A percentile compares a stretch with the other conserved stretches of the same genome.
phyloP scores from a whole-genome alignment of 2,329 filamentous ascomycete genomes.

The Claviceps arundinis region DNA sequence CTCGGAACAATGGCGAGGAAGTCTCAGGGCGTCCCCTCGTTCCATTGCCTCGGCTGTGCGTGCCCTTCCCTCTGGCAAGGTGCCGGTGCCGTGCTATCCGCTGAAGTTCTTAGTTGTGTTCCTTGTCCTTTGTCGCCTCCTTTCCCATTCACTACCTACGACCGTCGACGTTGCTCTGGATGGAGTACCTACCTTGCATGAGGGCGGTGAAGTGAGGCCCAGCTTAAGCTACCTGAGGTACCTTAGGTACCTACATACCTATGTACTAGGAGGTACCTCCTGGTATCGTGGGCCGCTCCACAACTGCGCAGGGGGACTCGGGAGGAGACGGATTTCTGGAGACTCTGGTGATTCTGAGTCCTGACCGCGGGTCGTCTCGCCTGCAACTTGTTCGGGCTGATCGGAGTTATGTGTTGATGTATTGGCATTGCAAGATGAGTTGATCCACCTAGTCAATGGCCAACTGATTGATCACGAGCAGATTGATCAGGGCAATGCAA shows the following conservation, averaged over 20 bases:
- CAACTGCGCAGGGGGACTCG: neutral
- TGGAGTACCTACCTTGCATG: neutral
- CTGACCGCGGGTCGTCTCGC: no score
- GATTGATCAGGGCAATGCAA: no score
- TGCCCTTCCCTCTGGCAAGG: neutral
- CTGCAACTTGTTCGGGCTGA: no score
- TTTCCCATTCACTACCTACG: neutral
- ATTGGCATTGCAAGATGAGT: no score
- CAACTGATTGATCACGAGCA: no score
- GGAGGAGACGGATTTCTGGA: no score
- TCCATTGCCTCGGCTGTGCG: neutral
- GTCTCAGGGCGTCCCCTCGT: slow-evolving; percentile 2
- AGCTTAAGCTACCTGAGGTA: neutral
- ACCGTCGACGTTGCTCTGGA: neutral
- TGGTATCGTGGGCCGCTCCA: neutral
- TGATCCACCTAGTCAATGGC: no score
- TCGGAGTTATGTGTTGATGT: no score
- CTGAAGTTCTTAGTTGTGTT: neutral
- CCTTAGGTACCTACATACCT: no score
- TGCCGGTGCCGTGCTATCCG: neutral
- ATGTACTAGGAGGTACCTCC: no score
- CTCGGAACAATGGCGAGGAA: slow-evolving; percentile 30
- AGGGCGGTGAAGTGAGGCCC: neutral
- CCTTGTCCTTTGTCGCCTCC: neutral
- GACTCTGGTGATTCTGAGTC: no score